These are phyloP conservation scores for Botrytis byssoidea DNA, from an alignment of 2,329 filamentous ascomycete species.

Conservation along the genomic window DNA sequence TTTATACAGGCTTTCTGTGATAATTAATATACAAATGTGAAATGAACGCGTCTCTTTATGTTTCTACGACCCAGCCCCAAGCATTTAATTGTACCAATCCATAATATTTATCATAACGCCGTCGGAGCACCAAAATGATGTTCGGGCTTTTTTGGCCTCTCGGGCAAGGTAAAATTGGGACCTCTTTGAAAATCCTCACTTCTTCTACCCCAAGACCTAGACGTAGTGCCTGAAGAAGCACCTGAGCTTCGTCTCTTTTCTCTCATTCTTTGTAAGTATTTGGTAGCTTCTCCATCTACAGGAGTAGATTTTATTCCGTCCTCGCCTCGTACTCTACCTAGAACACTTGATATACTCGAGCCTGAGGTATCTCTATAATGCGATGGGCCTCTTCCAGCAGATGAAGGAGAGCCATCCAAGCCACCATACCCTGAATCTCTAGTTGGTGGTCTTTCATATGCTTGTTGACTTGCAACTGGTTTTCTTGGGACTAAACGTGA, in stretches of 20 bases:
- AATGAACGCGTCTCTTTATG: neutral
- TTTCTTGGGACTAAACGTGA: neutral
- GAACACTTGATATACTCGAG: slow-evolving; percentile 9
- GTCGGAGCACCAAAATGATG: neutral
- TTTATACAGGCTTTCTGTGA: neutral
- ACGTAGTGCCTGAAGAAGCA: neutral
- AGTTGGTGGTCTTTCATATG: slow-evolving; percentile 2
- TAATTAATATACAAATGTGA: neutral
- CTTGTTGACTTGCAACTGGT: neutral
- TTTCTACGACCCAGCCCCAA: neutral
- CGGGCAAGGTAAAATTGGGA: neutral
- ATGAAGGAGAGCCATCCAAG: neutral
- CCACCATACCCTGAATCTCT: neutral
- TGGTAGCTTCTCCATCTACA: slow-evolving; percentile 18
- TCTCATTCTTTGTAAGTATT: slow-evolving; percentile 10
- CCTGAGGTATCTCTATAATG: slow-evolving; percentile 6
- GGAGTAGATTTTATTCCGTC: neutral
- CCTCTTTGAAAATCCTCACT: neutral
- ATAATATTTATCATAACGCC: neutral
- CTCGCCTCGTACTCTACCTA: slow-evolving; percentile 9
- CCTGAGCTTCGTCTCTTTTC: slow-evolving; percentile 15
- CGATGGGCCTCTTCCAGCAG: neutral
- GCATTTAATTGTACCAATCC: neutral
- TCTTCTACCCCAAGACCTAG: neutral
- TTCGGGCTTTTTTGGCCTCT: neutral